A percentile compares a stretch with the other conserved stretches of the same genome.
Evolutionary conservation across 257 asterid species (phyloP).

Genomic region (Solanum ahanhuiri): DNA sequence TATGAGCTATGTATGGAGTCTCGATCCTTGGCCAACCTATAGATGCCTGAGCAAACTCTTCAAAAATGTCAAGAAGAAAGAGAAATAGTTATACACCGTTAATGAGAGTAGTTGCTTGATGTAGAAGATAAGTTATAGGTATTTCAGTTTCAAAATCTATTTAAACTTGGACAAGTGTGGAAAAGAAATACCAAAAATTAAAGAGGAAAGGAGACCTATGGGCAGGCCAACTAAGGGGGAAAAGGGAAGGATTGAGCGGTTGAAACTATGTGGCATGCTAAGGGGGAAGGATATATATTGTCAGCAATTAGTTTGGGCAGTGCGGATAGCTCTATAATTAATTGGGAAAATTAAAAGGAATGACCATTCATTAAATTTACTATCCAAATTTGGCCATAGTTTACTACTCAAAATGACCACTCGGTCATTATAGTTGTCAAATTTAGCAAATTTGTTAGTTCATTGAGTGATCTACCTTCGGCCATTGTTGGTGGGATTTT

Average conservation of each 20-base stretch:
- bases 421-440: neutral
- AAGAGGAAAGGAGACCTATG: neutral
- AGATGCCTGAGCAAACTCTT: neutral
- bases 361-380: neutral
- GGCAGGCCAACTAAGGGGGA: neutral
- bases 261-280: neutral
- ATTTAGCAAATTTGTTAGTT: too few species aligned
- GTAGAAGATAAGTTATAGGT: too few species aligned
- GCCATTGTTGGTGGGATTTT: neutral
- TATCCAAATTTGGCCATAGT: neutral
- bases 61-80: too few species aligned
- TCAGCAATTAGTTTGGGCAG: neutral
- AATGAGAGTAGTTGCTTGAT: too few species aligned
- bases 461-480: neutral
- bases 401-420: neutral
- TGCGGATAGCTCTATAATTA: neutral
- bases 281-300: neutral
- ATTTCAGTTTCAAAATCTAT: too few species aligned
- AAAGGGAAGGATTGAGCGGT: neutral
- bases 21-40: neutral
- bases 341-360: neutral
- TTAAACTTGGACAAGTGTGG: neutral
- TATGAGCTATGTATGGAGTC: neutral
- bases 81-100: too few species aligned
- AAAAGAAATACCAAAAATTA: too few species aligned